phyloP scores from a whole-genome alignment of 2,329 filamentous ascomycete genomes.

The Drechslerella dactyloides region DNA sequence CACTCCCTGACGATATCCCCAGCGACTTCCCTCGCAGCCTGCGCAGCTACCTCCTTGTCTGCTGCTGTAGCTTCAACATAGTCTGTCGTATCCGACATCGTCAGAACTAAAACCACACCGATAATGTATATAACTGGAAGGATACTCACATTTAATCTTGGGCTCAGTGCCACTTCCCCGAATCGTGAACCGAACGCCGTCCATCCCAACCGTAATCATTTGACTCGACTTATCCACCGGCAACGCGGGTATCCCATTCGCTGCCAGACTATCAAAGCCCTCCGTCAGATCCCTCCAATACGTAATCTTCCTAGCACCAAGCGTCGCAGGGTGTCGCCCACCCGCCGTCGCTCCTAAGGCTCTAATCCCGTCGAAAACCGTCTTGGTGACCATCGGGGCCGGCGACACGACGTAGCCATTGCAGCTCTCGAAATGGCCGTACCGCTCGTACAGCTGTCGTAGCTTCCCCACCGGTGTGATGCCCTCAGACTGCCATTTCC shows the following conservation, averaged over 20 bases:
- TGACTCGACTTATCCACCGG: slow-evolving; percentile 66
- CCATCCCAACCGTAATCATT: slow-evolving; percentile 70
- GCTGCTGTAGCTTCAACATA: slow-evolving; percentile 63
- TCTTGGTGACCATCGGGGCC: slow-evolving; percentile 62
- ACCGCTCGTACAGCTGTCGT: slow-evolving; percentile 65
- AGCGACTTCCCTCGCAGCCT: slow-evolving; percentile 60
- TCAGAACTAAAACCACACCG: not conserved
- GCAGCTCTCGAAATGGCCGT: slow-evolving; percentile 68
- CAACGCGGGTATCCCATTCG: slow-evolving; percentile 63
- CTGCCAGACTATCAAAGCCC: slow-evolving; percentile 66
- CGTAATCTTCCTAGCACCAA: slow-evolving; percentile 64
- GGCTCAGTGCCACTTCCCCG: slow-evolving; percentile 70
- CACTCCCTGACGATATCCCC: slow-evolving; percentile 62
- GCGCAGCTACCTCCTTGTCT: slow-evolving; percentile 59
- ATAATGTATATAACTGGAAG: not conserved
- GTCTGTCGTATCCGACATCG: slow-evolving; percentile 53
- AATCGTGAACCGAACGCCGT: slow-evolving; percentile 67
- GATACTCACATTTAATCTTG: slow-evolving; percentile 68
- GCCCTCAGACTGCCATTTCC: slow-evolving; percentile 62
- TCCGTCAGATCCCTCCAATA: slow-evolving; percentile 69
- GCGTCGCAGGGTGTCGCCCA: slow-evolving; percentile 58
- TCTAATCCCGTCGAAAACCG: slow-evolving; percentile 66
- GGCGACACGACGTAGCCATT: slow-evolving; percentile 71
- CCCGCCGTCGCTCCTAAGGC: slow-evolving; percentile 52
- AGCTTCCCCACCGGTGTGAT: slow-evolving; percentile 67